Evolutionary conservation across 805 yeast species (phyloP).

Genomic region (Saccharomycopsis javanensis): DNA sequence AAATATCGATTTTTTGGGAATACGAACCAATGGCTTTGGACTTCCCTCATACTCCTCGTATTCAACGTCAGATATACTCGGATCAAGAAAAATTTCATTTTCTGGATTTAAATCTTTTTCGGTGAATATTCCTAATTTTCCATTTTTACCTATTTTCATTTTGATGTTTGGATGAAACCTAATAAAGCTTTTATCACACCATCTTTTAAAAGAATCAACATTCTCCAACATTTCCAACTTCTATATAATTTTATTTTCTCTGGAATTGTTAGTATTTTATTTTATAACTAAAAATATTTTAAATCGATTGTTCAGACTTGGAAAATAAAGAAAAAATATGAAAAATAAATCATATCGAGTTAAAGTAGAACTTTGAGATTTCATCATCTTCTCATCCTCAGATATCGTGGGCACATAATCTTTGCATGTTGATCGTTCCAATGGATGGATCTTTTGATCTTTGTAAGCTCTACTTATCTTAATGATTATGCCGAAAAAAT

Average conservation of each 20-base stretch:
- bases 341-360: neutral
- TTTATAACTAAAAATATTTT: no score
- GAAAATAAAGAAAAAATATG: neutral
- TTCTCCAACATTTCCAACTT: neutral
- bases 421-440: no score
- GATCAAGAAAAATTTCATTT: slow-evolving; percentile 13
- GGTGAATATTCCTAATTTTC: slow-evolving; percentile 73
- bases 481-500: no score
- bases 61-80: slow-evolving; percentile 11
- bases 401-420: neutral
- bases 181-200: slow-evolving; percentile 13
- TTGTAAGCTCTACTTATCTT: no score
- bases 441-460: no score
- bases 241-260: neutral
- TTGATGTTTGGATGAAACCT: slow-evolving; percentile 25
- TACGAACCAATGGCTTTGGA: slow-evolving; percentile 35
- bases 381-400: neutral
- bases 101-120: slow-evolving; percentile 27
- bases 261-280: no score
- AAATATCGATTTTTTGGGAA: slow-evolving; percentile 52
- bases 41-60: slow-evolving; percentile 6
- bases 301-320: no score
- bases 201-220: neutral
- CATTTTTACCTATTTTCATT: slow-evolving; percentile 38
- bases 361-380: neutral